Evolutionary conservation across 257 asterid species (phyloP).

Genomic region (Solanum bukasovii): DNA sequence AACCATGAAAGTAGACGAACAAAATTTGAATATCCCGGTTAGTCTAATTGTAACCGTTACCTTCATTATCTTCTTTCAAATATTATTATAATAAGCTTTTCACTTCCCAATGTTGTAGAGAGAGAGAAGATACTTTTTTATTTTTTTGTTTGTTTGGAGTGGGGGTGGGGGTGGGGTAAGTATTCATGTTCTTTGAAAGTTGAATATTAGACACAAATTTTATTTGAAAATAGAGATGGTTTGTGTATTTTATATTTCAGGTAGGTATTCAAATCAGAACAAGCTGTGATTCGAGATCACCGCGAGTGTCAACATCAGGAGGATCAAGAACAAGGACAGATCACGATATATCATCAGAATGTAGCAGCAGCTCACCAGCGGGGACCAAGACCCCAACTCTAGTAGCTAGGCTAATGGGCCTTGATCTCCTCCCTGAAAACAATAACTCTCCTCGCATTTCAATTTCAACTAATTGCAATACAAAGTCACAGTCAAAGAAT

Average conservation of each 20-base stretch:
- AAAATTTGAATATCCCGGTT: slow-evolving; percentile 19
- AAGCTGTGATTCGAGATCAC: slow-evolving; percentile 19
- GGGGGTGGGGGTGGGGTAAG: not conserved
- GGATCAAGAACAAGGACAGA: slow-evolving; percentile 21
- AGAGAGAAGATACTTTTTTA: not conserved
- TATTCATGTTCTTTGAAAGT: not conserved
- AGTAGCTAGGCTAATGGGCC: slow-evolving; percentile 95
- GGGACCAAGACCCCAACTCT: slow-evolving; percentile 66
- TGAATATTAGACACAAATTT: not conserved
- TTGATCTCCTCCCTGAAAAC: slow-evolving; percentile 62
- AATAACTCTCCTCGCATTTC: slow-evolving; percentile 40
- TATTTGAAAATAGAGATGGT: not conserved
- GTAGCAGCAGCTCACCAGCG: slow-evolving; percentile 39
- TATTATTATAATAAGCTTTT: not conserved
- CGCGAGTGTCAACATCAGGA: slow-evolving; percentile 25
- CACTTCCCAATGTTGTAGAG: slow-evolving; percentile 22
- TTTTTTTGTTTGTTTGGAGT: not conserved
- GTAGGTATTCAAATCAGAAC: slow-evolving; percentile 62
- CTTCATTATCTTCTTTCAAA: not conserved
- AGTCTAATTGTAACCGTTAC: slow-evolving; percentile 37
- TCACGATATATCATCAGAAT: slow-evolving; percentile 26
- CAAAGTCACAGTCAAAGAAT: slow-evolving; percentile 9
- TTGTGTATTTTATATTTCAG: slow-evolving; percentile 19
- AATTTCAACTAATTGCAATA: slow-evolving; percentile 7
- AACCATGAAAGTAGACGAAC: slow-evolving; percentile 21